Base-by-base conservation (phyloP, 257 asterid genomes). In the Primulina tabacum region DNA sequence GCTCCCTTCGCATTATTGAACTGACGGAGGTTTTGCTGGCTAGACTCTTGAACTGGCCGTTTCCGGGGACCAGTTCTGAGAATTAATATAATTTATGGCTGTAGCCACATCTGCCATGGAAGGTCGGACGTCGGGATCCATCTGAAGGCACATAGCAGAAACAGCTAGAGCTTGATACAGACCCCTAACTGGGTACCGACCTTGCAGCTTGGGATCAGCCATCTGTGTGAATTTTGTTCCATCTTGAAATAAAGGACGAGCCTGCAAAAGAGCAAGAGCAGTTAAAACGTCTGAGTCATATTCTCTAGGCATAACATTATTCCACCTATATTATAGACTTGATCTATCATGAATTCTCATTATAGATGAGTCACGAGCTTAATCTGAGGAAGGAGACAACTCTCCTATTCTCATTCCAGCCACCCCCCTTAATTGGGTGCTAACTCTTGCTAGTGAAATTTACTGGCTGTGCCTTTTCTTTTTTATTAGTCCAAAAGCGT, bases 131-230 rank as follows among this genome's bases (percentile, higher is more conserved):
- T 52, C 67, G 57, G 87, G 87, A 55, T 82, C 84, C 77, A 74
- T 84, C 64, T 79, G 84, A 32, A 82, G 82, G 28, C 88, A 83
- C 88, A 76, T 81, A 43, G 88, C 88, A 68, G 88, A 85, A 24
- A 80, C 82, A 1, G 83, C 88, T 30, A 83, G 82, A n/a, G 88
- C 88, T 81, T 81, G 88, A 40, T 76, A 80, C 70, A 83, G 62
- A 8, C 88, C 82, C 70, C 88, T 67, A 7, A 75, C 64, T 1
- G 88, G 88, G 73, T 80, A 83, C 69, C 74, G 80, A 20, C 88
- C 88, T 64, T 83, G 85, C 40, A 83, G 88, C 64, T 72, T 78
- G 2, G 88, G 88, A 59, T 83, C 88, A 0, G 84, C 85, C 85
- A 83, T 83, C 33, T 80, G 85, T 4, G 79, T 78, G 71, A 83